phyloP scores from a whole-genome alignment of 2,329 filamentous ascomycete genomes.

The Thermothelomyces thermophilus region DNA sequence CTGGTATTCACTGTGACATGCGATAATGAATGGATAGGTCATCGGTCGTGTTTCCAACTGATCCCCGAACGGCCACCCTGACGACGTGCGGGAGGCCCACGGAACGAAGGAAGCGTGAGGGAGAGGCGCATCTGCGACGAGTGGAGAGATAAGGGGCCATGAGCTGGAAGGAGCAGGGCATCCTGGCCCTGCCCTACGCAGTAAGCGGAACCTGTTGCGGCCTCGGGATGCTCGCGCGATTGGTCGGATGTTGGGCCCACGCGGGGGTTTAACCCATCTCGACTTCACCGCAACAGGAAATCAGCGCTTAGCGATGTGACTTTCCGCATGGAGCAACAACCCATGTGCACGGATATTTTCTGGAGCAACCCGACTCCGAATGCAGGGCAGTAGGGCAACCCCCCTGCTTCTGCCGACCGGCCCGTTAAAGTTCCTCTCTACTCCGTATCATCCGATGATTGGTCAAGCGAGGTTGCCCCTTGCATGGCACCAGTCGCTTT shows the following conservation, averaged over 20 bases:
- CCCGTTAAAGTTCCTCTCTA: background rate
- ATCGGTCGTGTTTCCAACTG: conserved; percentile 5
- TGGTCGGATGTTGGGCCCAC: conserved; percentile 2
- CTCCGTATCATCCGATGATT: background rate
- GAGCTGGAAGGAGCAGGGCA: conserved; percentile 1
- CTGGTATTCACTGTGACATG: conserved; percentile 9
- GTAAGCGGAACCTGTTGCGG: background rate
- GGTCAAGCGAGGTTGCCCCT: background rate
- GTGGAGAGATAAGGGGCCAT: conserved; percentile 11
- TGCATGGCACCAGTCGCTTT: conserved; percentile 5
- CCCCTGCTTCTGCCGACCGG: no score
- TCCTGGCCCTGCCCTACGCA: background rate
- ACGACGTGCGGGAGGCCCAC: conserved; percentile 1
- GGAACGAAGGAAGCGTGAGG: conserved; percentile 10
- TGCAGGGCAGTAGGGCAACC: no score
- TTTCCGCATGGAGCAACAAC: no score
- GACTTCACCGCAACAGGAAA: background rate
- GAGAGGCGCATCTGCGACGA: conserved; percentile 17
- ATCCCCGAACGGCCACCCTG: conserved; percentile 16
- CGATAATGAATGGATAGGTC: conserved; percentile 13
- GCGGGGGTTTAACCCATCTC: background rate
- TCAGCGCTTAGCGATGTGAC: no score
- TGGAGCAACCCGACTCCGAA: no score
- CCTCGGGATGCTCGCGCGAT: conserved; percentile 4
- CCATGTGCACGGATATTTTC: no score